Percentiles rank a stretch among this genome's conserved stretches.
These are phyloP conservation scores for Lodderomyces parapsilosis DNA, from an alignment of 1,139 yeast genomes.

Conservation along the genomic window DNA sequence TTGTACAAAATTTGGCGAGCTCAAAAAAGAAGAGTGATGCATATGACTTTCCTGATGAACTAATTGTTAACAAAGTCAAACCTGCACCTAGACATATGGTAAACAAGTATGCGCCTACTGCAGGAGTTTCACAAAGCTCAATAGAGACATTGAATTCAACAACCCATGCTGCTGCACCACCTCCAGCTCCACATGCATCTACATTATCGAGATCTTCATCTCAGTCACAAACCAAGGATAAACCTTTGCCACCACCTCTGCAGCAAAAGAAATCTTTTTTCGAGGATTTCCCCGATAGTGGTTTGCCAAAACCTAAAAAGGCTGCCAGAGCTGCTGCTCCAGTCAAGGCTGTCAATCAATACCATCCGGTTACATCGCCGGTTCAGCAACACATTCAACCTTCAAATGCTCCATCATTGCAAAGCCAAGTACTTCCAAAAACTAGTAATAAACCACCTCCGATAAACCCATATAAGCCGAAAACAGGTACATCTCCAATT, in stretches of 20 bases:
- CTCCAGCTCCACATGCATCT: slow-evolving; percentile 7
- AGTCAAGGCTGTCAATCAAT: slow-evolving; percentile 14
- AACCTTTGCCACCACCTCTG: slow-evolving; percentile 9
- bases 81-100: slow-evolving; percentile 32
- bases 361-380: slow-evolving; percentile 10
- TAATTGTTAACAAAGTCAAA: slow-evolving; percentile 43
- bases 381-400: slow-evolving; percentile 5
- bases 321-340: slow-evolving; percentile 34
- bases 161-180: slow-evolving; percentile 14
- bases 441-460: slow-evolving; percentile 17
- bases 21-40: slow-evolving; percentile 66
- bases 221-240: background rate
- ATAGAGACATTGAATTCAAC: slow-evolving; percentile 8
- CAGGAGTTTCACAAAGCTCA: slow-evolving; percentile 13
- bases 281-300: slow-evolving; percentile 49
- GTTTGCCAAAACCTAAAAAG: slow-evolving; percentile 25
- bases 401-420: slow-evolving; percentile 4
- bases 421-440: slow-evolving; percentile 10
- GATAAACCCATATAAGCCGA: slow-evolving; percentile 18
- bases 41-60: slow-evolving; percentile 72
- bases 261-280: slow-evolving; percentile 44
- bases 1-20: slow-evolving; percentile 30
- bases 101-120: slow-evolving; percentile 29
- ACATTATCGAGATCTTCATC: slow-evolving; percentile 2
- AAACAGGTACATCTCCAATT: slow-evolving; percentile 16